These are phyloP conservation scores for Paramecium sonneborni DNA, from an alignment of 73 alveolate genomes.

Conservation along the genomic window DNA sequence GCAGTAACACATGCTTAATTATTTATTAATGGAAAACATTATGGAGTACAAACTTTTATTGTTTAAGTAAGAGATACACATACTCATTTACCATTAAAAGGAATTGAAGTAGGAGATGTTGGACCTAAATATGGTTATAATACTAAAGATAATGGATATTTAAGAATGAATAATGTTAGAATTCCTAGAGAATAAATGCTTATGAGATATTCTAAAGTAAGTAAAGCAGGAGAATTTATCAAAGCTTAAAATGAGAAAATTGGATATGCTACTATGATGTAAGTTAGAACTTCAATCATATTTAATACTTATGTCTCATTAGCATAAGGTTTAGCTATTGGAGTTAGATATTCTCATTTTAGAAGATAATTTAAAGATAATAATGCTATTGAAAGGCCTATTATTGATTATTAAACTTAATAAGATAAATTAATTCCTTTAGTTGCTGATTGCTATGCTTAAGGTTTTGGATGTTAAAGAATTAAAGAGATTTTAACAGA, in stretches of 20 bases:
- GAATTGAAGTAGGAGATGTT: slow-evolving; percentile 83
- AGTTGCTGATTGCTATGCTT: slow-evolving; percentile 71
- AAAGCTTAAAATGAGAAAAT: slow-evolving; percentile 74
- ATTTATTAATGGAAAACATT: slow-evolving; percentile 71
- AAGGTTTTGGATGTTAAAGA: slow-evolving; percentile 40
- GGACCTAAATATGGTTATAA: slow-evolving; percentile 87
- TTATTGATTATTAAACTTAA: slow-evolving; percentile 84
- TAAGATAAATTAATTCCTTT: slow-evolving; percentile 74
- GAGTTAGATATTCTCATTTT: slow-evolving; percentile 75
- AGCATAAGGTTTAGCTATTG: slow-evolving; percentile 71
- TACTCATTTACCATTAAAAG: slow-evolving; percentile 78
- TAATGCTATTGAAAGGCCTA: slow-evolving; percentile 39
- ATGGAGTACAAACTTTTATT: slow-evolving; percentile 80
- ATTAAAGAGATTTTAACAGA: slow-evolving; percentile 56
- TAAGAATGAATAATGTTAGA: slow-evolving; percentile 80
- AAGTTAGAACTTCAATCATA: slow-evolving; percentile 71
- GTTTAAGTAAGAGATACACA: slow-evolving; percentile 76
- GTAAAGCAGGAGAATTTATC: slow-evolving; percentile 72
- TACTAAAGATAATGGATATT: slow-evolving; percentile 90
- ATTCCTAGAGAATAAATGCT: slow-evolving; percentile 89
- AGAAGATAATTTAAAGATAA: slow-evolving; percentile 81
- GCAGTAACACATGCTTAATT: slow-evolving; percentile 72
- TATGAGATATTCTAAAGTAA: slow-evolving; percentile 79
- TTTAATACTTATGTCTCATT: slow-evolving; percentile 64
- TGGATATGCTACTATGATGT: slow-evolving; percentile 82